Conservation (phyloP, 2,329 filamentous ascomycete species). For the Fusarium sp. region DNA sequence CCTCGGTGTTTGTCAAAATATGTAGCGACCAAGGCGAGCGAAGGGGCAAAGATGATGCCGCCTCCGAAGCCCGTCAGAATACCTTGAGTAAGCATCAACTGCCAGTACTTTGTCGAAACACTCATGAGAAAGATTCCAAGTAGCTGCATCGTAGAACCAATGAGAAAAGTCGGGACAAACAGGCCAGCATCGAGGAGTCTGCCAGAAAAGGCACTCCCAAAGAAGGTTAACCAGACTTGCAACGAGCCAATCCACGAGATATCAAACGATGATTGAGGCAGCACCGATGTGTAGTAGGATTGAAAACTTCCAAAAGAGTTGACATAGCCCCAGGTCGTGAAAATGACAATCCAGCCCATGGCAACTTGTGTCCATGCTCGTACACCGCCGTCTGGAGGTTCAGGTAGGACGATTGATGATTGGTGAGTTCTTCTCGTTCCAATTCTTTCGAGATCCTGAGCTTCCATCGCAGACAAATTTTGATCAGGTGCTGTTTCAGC, state of each 20-base stretch:
- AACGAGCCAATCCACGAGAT: conserved; percentile 62
- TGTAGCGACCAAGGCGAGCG: conserved; percentile 67
- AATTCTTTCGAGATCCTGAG: neutral
- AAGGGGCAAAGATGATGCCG: conserved; percentile 66
- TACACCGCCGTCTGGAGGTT: conserved; percentile 44
- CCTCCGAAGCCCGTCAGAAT: conserved; percentile 64
- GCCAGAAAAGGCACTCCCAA: conserved; percentile 57
- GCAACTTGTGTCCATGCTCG: conserved; percentile 53
- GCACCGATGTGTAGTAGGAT: conserved; percentile 52
- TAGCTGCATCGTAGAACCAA: conserved; percentile 53
- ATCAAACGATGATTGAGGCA: conserved; percentile 48
- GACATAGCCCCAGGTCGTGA: conserved; percentile 58
- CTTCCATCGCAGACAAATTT: neutral
- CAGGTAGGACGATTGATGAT: neutral
- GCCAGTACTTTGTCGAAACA: conserved; percentile 58
- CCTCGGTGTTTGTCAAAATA: conserved; percentile 67
- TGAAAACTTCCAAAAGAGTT: conserved; percentile 61
- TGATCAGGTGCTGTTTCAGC: neutral
- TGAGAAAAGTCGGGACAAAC: conserved; percentile 53
- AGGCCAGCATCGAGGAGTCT: conserved; percentile 58
- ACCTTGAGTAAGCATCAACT: conserved; percentile 63
- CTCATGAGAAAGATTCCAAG: conserved; percentile 60
- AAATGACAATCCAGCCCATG: conserved; percentile 55
- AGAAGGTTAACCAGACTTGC: conserved; percentile 57
- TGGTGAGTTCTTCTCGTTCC: neutral